phyloP scores from a whole-genome alignment of 176 grass and related monocot genomes.

The Musa troglodytarum region DNA sequence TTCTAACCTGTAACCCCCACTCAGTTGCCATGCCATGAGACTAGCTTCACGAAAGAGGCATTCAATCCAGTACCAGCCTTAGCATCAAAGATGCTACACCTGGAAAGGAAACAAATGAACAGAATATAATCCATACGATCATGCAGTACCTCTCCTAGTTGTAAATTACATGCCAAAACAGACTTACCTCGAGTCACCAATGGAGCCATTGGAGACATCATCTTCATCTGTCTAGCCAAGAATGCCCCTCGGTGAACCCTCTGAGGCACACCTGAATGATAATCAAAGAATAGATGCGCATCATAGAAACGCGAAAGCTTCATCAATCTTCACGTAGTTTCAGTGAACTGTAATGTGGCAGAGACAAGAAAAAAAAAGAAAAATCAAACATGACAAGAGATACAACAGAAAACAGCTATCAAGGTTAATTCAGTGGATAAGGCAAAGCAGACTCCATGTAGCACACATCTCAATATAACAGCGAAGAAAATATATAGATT shows the following conservation, averaged over 20 bases:
- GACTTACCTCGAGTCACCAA: conserved; percentile 52
- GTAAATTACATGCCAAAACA: too few species aligned
- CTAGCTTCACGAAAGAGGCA: conserved; percentile 69
- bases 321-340: background rate
- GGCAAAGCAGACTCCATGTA: too few species aligned
- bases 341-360: too few species aligned
- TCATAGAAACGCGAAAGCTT: background rate
- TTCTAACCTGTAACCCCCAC: conserved; percentile 71
- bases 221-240: conserved; percentile 81
- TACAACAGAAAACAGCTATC: too few species aligned
- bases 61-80: conserved; percentile 69
- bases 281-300: background rate
- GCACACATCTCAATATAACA: too few species aligned
- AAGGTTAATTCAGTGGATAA: too few species aligned
- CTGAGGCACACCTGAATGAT: conserved; percentile 43
- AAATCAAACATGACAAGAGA: too few species aligned
- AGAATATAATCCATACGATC: too few species aligned
- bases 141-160: background rate
- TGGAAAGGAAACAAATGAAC: conserved; percentile 9
- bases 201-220: conserved; percentile 73
- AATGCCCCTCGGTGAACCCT: conserved; percentile 61
- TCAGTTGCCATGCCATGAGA: conserved; percentile 82
- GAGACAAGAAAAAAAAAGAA: too few species aligned
- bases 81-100: conserved; percentile 78
- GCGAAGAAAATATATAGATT: background rate